Percentiles rank a stretch among this genome's conserved stretches.
Conservation (phyloP, 1,284 basidiomycete species). For the Apiotrichum sp. region DNA sequence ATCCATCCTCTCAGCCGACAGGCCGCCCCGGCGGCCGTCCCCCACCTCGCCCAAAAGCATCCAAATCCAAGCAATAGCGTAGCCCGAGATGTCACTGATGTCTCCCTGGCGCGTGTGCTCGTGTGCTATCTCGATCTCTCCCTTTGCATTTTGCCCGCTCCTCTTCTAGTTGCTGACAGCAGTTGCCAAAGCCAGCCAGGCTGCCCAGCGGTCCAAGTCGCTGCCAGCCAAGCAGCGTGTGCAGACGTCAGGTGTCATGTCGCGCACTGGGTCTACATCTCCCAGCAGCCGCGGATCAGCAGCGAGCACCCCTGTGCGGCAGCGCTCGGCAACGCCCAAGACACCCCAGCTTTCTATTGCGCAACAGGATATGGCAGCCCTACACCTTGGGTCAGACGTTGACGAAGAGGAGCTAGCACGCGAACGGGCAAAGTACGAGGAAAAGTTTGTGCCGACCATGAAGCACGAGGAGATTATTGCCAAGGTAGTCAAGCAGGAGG, state of each 20-base stretch:
- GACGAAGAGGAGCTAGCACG: constrained; percentile 48
- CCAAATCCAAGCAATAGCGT: background rate
- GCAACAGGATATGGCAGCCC: constrained; percentile 59
- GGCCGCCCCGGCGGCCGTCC: no score
- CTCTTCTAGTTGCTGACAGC: constrained; percentile 9
- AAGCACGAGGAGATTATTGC: constrained; percentile 79
- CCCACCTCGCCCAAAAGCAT: background rate
- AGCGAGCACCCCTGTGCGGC: constrained; percentile 29
- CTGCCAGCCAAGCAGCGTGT: constrained; percentile 34
- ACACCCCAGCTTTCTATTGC: constrained; percentile 5
- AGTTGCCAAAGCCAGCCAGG: constrained; percentile 29
- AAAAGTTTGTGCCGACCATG: constrained; percentile 58
- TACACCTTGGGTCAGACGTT: constrained; percentile 56
- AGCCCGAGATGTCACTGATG: constrained; percentile 18
- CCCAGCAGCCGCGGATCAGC: constrained; percentile 18
- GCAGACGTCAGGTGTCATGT: background rate
- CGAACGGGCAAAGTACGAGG: constrained; percentile 51
- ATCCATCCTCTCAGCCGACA: no score
- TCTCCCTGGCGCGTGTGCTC: constrained; percentile 9
- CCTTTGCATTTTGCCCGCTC: background rate
- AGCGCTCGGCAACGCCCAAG: constrained; percentile 49
- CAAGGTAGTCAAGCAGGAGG: constrained; percentile 62
- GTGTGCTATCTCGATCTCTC: background rate
- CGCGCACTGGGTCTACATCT: background rate
- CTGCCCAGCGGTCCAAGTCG: constrained; percentile 27